Evolutionary conservation across 192 early-diverging fungal genomes (phyloP).

Genomic region (Rhizophagus prolifer): DNA sequence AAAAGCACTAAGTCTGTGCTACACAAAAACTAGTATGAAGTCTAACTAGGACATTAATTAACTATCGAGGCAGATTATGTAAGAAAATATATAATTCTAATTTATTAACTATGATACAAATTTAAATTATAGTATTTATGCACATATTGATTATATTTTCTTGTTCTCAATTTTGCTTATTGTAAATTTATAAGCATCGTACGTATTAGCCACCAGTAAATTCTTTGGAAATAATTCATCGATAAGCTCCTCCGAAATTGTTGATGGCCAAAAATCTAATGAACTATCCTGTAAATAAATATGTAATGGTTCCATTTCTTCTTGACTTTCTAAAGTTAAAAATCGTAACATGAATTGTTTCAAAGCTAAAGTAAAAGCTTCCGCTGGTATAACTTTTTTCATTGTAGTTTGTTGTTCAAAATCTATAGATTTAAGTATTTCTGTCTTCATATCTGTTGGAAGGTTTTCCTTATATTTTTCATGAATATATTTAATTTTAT

Average conservation of each 20-base stretch:
- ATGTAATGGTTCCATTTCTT: neutral
- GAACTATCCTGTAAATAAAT: neutral
- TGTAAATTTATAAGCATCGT: neutral
- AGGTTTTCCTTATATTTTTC: conserved; percentile 21
- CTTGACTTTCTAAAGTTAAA: neutral
- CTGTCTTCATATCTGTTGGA: neutral
- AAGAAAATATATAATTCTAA: too few species aligned
- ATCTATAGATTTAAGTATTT: neutral
- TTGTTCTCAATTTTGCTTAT: too few species aligned
- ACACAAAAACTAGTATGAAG: too few species aligned
- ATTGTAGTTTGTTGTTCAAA: neutral
- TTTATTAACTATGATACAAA: too few species aligned
- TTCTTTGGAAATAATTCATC: neutral
- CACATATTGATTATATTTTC: too few species aligned
- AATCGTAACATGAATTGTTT: conserved; percentile 16
- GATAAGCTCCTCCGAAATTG: neutral
- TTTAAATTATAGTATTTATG: too few species aligned
- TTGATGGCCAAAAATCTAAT: too few species aligned
- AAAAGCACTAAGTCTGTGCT: too few species aligned
- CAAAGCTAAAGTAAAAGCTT: neutral
- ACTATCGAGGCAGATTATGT: too few species aligned
- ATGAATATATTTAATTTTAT: neutral
- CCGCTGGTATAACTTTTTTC: neutral
- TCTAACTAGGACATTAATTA: too few species aligned
- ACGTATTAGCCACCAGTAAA: neutral